phyloP scores from a whole-genome alignment of 306 rosid genomes.

The Cicer pinnatifidum region DNA sequence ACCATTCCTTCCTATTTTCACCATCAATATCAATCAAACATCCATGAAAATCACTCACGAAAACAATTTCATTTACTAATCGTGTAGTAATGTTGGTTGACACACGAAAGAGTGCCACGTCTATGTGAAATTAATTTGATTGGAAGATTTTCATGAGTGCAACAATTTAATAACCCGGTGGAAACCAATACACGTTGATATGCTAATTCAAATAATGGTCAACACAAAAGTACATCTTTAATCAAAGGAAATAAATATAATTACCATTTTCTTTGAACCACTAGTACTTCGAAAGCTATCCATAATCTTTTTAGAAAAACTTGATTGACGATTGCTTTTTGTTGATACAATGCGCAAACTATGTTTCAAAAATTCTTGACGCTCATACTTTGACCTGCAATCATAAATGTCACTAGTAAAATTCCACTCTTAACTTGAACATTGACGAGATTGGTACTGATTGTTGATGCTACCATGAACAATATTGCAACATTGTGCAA shows the following conservation, averaged over 20 bases:
- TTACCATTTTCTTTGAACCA: conserved; percentile 59
- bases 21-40: conserved; percentile 49
- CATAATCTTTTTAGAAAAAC: conserved; percentile 55
- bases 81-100: conserved; percentile 33
- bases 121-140: conserved; percentile 6
- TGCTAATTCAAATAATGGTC: conserved; percentile 13
- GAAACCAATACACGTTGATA: conserved; percentile 9
- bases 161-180: conserved; percentile 20
- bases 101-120: neutral
- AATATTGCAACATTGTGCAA: conserved; percentile 5
- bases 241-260: conserved; percentile 36
- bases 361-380: conserved; percentile 85
- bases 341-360: conserved; percentile 75
- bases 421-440: conserved; percentile 38
- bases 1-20: conserved; percentile 72
- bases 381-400: conserved; percentile 83
- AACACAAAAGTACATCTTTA: conserved; percentile 24
- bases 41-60: conserved; percentile 26
- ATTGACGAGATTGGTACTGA: conserved; percentile 25
- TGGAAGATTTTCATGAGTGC: conserved; percentile 7
- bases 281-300: conserved; percentile 63
- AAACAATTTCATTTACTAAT: conserved; percentile 18
- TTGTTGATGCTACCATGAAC: conserved; percentile 27
- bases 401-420: conserved; percentile 37
- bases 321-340: conserved; percentile 52